Percentiles rank a stretch among this genome's conserved stretches.
Conservation (phyloP, 371 early-diverging fungal genomes). For the Globomyces sp. region DNA sequence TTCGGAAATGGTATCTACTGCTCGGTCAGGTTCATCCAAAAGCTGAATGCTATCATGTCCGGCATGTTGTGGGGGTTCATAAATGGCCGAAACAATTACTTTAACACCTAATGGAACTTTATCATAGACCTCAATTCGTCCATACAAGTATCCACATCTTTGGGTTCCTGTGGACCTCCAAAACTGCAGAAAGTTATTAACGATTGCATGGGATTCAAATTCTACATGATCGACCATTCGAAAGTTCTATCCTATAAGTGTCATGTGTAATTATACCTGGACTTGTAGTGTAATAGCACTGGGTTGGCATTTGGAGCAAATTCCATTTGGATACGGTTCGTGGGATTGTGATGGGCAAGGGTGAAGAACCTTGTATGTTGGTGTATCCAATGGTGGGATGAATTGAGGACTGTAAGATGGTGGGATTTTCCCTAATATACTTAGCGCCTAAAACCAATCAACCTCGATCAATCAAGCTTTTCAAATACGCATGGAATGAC, state of each 20-base stretch:
- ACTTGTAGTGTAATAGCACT: conserved; percentile 86
- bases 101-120: conserved; percentile 96
- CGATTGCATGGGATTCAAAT: conserved; percentile 83
- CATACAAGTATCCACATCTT: conserved; percentile 92
- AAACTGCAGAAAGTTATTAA: conserved; percentile 85
- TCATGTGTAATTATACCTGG: conserved; percentile 58
- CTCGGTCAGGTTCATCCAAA: conserved; percentile 42
- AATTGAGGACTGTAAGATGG: conserved; percentile 30
- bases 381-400: conserved; percentile 83
- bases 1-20: conserved; percentile 66
- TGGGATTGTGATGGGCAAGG: conserved; percentile 79
- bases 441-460: too few species aligned
- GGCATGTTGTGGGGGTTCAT: conserved; percentile 90
- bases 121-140: conserved; percentile 87
- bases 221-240: conserved; percentile 99
- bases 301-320: conserved; percentile 98
- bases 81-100: conserved; percentile 95
- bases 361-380: conserved; percentile 69
- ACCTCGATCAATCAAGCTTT: conserved; percentile 66
- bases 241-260: conserved; percentile 60
- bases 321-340: conserved; percentile 89
- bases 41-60: conserved; percentile 83
- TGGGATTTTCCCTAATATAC: conserved; percentile 36
- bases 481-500: conserved; percentile 92
- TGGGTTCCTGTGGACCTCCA: conserved; percentile 91